Conservation (phyloP, 768 basidiomycete species). For the Boletus tomentosulus region DNA sequence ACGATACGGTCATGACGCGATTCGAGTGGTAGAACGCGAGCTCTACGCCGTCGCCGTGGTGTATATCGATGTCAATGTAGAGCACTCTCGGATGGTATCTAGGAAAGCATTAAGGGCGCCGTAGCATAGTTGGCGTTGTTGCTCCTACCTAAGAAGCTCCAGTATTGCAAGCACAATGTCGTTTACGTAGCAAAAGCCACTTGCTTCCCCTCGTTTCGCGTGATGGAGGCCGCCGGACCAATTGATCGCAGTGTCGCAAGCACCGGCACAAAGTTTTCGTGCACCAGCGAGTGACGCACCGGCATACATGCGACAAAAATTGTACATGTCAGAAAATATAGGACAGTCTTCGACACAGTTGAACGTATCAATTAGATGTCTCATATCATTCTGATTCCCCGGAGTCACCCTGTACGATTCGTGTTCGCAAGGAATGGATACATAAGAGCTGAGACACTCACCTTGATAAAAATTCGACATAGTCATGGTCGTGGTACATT, state of each 20-base stretch:
- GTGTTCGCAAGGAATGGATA: neutral
- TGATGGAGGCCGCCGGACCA: slow-evolving; percentile 99
- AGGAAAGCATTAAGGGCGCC: neutral
- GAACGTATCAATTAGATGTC: slow-evolving; percentile 75
- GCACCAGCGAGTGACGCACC: slow-evolving; percentile 91
- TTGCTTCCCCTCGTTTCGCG: slow-evolving; percentile 96
- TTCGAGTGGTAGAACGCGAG: slow-evolving; percentile 97
- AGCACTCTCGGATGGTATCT: slow-evolving; percentile 93
- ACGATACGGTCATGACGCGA: slow-evolving; percentile 98
- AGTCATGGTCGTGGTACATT: slow-evolving; percentile 91
- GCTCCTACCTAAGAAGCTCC: slow-evolving; percentile 74
- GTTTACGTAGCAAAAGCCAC: slow-evolving; percentile 98
- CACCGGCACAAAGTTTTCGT: slow-evolving; percentile 75
- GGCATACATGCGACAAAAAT: slow-evolving; percentile 92
- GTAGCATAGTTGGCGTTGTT: neutral
- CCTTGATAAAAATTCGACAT: slow-evolving; percentile 94
- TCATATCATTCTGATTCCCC: slow-evolving; percentile 64
- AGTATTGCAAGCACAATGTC: slow-evolving; percentile 94
- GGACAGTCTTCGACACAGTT: slow-evolving; percentile 98
- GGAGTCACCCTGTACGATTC: slow-evolving; percentile 70
- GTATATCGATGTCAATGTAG: slow-evolving; percentile 99
- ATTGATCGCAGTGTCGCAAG: slow-evolving; percentile 96
- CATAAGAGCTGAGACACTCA: slow-evolving; percentile 31
- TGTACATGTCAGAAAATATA: slow-evolving; percentile 90
- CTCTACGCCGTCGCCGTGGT: slow-evolving; percentile 98